Base-by-base conservation (phyloP, 305 asterid genomes). In the Plantago lanceolata region DNA sequence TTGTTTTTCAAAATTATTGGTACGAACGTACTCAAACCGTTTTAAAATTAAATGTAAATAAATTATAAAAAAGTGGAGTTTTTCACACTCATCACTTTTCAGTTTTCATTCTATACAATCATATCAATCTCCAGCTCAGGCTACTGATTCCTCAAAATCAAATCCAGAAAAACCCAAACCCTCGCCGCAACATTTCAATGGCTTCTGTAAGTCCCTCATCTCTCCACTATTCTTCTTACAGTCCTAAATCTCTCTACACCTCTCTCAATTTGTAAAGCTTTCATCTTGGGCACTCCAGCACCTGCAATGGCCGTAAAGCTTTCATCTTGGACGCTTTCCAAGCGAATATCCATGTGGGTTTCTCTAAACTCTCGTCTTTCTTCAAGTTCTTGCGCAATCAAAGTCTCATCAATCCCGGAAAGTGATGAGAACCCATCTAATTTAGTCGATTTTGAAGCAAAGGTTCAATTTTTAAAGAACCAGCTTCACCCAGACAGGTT, bases 271-370 rank as follows among this genome's bases (percentile, higher is more conserved):
- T 17, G 19, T 28, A 12, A n/a, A n/a, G n/a, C n/a, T n/a, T n/a
- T n/a, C n/a, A n/a, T n/a, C n/a, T n/a, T n/a, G 8, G 5, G 8
- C 37, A 5, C 24, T 47, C 47, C 59, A 19, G 60, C 65, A 16
- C 58, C 80, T 77, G 57, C 64, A 69, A 90, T 90, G 96, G 86
- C 89, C 35, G 76, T 75, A 72, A 90, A 80, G 77, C 79, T 79
- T 62, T 75, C 79, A 66, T 69, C 82, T 64, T 70, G 74, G 26
- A 60, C 73, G 4, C 68, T 81, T 54, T 70, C 79, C 50, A 66
- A 67, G 72, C 73, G 81, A 81, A 70, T 80, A 15, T 68, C 80
- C 21, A 69, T 67, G 24, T 70, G 87, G 85, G 81, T 69, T 69
- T 65, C 71, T 67, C 53, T 59, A 3, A 76, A 61, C 57, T 65